Base-by-base conservation (phyloP, 2,329 filamentous ascomycete species). In the Mycosphaerella sp. region DNA sequence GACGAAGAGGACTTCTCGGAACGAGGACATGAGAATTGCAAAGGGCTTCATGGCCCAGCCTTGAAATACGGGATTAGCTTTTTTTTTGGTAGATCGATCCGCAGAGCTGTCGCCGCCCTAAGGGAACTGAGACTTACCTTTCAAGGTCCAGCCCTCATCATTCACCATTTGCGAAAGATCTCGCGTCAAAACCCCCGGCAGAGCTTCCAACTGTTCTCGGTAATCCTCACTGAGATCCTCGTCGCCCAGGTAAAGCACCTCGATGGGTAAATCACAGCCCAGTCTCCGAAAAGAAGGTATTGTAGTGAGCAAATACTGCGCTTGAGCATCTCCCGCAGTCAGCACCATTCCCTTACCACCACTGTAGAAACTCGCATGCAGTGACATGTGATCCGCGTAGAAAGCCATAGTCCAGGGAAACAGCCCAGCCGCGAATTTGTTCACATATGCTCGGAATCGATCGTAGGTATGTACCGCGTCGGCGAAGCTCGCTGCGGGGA, bases 21-120 rank as follows among this genome's bases (percentile, higher is more conserved):
- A 77, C 31, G 71, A 74, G 1, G 73, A 76, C 54, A 75, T 61
- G 4, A 77, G 63, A 26, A 76, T 74, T 1, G 74, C 74, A 44
- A 74, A 76, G 1, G 75, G 73, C 57, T 77, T 77, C 21, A 70
- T 72, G 0, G 74, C 74, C 73, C 74, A 76, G 4, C 74, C 74
- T 51, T 26, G 8, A 21, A 10, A 10, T 26, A 38, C 34, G 4
- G 3, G 2, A 21, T 44, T 9, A 44, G 42, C 8, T 17, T 3
- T 8, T 12, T 17, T 17, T 17, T 17, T 17, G 14, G 14, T 17
- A 17, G 14, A 17, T 17, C 14, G 14, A 17, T 17, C 14, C 14
- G 14, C 14, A 17, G 14, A 17, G 14, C 14, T 17, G 14, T 17
- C 14, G 26, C 7, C 10, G 45, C 43, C 26, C 26, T 29, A 29